Evolutionary conservation across 257 asterid genomes (phyloP).

Genomic region (Eucommia ulmoides): DNA sequence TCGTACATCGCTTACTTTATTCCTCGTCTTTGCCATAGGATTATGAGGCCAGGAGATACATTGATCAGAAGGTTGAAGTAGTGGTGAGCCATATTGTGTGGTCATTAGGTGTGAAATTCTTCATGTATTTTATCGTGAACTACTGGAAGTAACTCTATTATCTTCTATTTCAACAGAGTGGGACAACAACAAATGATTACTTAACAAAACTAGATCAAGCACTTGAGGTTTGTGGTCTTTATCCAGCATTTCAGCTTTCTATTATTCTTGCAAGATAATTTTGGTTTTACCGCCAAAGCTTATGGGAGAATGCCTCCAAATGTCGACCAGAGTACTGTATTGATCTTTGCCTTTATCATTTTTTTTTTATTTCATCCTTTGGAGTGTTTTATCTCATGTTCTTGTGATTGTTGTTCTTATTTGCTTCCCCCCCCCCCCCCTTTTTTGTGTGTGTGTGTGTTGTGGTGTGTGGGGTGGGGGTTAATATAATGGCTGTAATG

Average conservation of each 20-base stretch:
- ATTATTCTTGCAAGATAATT: background rate
- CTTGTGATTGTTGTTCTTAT: too few species aligned
- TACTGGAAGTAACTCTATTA: background rate
- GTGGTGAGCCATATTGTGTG: slow-evolving; percentile 29
- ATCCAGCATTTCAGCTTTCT: background rate
- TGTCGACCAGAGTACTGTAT: too few species aligned
- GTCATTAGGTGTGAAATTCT: slow-evolving; percentile 4
- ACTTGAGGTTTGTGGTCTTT: slow-evolving; percentile 47
- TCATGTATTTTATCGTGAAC: too few species aligned
- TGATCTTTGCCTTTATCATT: too few species aligned
- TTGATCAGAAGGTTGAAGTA: slow-evolving; percentile 80
- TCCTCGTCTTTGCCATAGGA: slow-evolving; percentile 36
- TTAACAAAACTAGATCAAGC: slow-evolving; percentile 63
- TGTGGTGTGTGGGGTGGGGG: too few species aligned
- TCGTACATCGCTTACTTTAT: too few species aligned
- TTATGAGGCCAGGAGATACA: slow-evolving; percentile 59
- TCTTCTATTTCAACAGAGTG: slow-evolving; percentile 34
- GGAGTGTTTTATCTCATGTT: too few species aligned
- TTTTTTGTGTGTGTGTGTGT: too few species aligned
- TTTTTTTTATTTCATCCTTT: too few species aligned
- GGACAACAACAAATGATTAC: slow-evolving; percentile 63
- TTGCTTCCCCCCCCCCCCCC: too few species aligned
- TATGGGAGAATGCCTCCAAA: too few species aligned
- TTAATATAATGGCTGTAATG: too few species aligned
- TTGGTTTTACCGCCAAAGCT: background rate